phyloP scores from a whole-genome alignment of 345 rosid species.

The Firmiana major region DNA sequence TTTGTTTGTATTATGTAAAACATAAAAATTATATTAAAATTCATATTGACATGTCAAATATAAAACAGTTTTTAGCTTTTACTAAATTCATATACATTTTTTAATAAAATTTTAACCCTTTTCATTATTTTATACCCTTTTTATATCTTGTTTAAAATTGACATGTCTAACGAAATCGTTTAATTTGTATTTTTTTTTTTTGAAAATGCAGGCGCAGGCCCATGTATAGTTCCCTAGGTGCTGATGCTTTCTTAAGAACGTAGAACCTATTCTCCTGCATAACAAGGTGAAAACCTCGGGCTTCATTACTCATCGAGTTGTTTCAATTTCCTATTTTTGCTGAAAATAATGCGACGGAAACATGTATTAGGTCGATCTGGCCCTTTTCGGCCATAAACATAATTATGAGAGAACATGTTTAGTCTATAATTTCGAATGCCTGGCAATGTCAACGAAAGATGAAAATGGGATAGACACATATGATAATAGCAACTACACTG shows the following conservation, averaged over 20 bases:
- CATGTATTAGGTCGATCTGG: slow-evolving; percentile 56
- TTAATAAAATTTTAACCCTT: too few relatives aligned
- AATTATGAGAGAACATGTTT: slow-evolving; percentile 73
- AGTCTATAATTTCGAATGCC: slow-evolving; percentile 34
- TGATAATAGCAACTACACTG: slow-evolving; percentile 48
- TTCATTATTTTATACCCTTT: too few relatives aligned
- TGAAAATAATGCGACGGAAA: background rate
- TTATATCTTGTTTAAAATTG: too few relatives aligned
- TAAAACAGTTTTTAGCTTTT: too few relatives aligned
- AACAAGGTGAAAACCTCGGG: slow-evolving; percentile 35
- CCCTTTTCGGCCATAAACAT: slow-evolving; percentile 60
- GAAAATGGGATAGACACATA: slow-evolving; percentile 42
- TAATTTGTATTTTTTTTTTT: too few relatives aligned
- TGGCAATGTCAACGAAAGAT: slow-evolving; percentile 49
- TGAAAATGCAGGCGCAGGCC: slow-evolving; percentile 61
- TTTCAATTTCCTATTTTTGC: too few relatives aligned
- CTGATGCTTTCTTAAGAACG: slow-evolving; percentile 23
- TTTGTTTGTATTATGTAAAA: too few relatives aligned
- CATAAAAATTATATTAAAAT: too few relatives aligned
- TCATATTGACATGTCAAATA: too few relatives aligned
- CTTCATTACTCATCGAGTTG: background rate
- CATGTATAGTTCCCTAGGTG: slow-evolving; percentile 33
- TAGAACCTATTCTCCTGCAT: slow-evolving; percentile 49
- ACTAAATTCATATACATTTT: too few relatives aligned
- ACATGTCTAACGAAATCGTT: too few relatives aligned